Conservation (phyloP, 164 flowering plant genomes). For the Vitis labrusca region DNA sequence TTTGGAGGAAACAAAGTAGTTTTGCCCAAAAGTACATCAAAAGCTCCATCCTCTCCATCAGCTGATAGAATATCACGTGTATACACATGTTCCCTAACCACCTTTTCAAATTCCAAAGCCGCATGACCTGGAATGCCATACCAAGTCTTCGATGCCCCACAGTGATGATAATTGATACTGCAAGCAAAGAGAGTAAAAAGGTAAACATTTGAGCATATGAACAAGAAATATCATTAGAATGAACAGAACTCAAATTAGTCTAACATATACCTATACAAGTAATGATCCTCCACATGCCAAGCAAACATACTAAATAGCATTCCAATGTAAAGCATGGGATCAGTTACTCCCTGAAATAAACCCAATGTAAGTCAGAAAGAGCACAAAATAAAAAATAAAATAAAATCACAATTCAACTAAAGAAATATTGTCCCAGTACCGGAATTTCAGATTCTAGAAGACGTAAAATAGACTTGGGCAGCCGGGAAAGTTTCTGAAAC, state of each 20-base stretch:
- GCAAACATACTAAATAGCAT: slow-evolving; percentile 99
- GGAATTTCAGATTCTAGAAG: slow-evolving; percentile 77
- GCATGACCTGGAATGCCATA: slow-evolving; percentile 96
- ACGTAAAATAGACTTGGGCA: slow-evolving; percentile 75
- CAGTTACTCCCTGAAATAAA: slow-evolving; percentile 88
- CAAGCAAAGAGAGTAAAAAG: slow-evolving; percentile 4
- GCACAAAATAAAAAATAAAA: neutral
- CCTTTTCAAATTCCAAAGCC: slow-evolving; percentile 85
- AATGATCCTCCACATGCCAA: slow-evolving; percentile 99
- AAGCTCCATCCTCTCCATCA: slow-evolving; percentile 88
- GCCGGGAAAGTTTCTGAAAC: slow-evolving; percentile 76
- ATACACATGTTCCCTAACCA: slow-evolving; percentile 83
- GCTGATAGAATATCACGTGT: slow-evolving; percentile 62
- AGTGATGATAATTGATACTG: slow-evolving; percentile 96
- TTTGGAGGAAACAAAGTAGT: slow-evolving; percentile 97
- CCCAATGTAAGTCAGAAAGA: slow-evolving; percentile 3
- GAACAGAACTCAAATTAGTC: neutral
- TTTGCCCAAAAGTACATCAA: slow-evolving; percentile 90
- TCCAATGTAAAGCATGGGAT: slow-evolving; percentile 99
- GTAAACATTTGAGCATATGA: neutral
- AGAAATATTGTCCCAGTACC: slow-evolving; percentile 40
- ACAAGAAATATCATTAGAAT: neutral
- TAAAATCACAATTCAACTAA: neutral
- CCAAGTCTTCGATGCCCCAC: slow-evolving; percentile 99
- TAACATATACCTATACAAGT: slow-evolving; percentile 74